Evolutionary conservation across 129 eudicot genomes (phyloP).

Genomic region (Helianthus tuberosus): DNA sequence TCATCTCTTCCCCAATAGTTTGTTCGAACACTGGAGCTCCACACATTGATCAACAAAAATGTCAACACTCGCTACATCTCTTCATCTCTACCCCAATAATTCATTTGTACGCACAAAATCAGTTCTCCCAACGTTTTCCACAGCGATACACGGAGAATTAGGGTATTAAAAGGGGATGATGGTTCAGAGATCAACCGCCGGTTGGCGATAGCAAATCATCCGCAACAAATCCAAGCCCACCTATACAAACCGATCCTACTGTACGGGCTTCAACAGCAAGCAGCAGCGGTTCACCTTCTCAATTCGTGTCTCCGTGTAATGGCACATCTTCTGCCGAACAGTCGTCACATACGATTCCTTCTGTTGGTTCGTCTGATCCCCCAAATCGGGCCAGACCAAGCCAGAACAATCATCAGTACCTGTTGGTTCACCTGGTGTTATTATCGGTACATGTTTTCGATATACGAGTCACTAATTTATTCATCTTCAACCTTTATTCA

Average conservation of each 20-base stretch:
- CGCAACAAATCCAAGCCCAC: not conserved
- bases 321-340: slow-evolving; percentile 38
- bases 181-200: slow-evolving; percentile 44
- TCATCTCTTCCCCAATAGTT: no score
- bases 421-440: slow-evolving; percentile 39
- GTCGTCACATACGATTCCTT: slow-evolving; percentile 15
- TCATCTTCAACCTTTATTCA: no score
- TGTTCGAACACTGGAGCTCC: no score
- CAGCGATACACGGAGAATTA: no score
- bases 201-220: slow-evolving; percentile 15
- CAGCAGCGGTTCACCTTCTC: slow-evolving; percentile 36
- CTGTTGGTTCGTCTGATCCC: slow-evolving; percentile 41
- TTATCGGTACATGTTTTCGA: no score
- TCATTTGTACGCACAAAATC: no score
- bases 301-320: slow-evolving; percentile 36
- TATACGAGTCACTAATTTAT: no score
- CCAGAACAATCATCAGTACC: slow-evolving; percentile 28
- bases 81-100: no score
- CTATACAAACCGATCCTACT: slow-evolving; percentile 13
- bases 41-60: no score
- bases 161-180: no score
- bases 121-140: no score
- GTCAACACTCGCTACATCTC: no score
- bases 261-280: slow-evolving; percentile 34
- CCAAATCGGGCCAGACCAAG: slow-evolving; percentile 51